A percentile compares a stretch with the other conserved stretches of the same genome.
Conservation (phyloP, 2,329 filamentous ascomycete genomes). For the Chrysoporthe puriensis region DNA sequence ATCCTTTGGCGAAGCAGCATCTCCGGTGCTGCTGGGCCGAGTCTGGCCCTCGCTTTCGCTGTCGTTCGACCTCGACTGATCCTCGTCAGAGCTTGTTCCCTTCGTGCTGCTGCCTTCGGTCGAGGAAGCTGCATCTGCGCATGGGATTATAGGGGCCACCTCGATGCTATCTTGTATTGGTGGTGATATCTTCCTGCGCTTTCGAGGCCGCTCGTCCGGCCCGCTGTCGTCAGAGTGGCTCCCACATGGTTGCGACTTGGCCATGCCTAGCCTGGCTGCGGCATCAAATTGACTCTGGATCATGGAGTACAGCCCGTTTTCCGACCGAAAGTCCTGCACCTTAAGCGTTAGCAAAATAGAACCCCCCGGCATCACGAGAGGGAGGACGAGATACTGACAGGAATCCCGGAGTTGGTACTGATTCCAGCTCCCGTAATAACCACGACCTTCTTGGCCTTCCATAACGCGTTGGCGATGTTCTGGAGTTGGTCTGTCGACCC, state of each 20-base stretch:
- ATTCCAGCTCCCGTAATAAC: conserved; percentile 75
- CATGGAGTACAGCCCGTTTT: conserved; percentile 72
- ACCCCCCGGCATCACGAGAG: background rate
- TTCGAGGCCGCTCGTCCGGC: conserved; percentile 35
- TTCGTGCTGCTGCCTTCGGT: conserved; percentile 9
- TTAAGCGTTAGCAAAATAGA: conserved; percentile 29
- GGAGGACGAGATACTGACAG: conserved; percentile 52
- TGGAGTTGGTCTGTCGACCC: conserved; percentile 60
- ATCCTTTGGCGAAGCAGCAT: background rate
- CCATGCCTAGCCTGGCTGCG: conserved; percentile 42
- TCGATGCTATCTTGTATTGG: conserved; percentile 26
- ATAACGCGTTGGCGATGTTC: conserved; percentile 65
- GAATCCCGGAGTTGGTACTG: conserved; percentile 76
- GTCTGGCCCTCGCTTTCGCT: background rate
- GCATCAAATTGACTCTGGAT: conserved; percentile 70
- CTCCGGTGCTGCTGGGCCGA: background rate
- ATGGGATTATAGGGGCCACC: conserved; percentile 10
- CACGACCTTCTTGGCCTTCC: conserved; percentile 69
- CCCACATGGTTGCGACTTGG: conserved; percentile 38
- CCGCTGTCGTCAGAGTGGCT: conserved; percentile 35
- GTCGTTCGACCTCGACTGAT: background rate
- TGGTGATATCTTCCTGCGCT: conserved; percentile 27
- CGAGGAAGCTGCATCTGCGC: background rate
- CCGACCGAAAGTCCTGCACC: conserved; percentile 69
- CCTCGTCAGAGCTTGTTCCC: background rate